These are phyloP conservation scores for Tephrocybe sp. DNA, from an alignment of 768 basidiomycete genomes.

Conservation along the genomic window DNA sequence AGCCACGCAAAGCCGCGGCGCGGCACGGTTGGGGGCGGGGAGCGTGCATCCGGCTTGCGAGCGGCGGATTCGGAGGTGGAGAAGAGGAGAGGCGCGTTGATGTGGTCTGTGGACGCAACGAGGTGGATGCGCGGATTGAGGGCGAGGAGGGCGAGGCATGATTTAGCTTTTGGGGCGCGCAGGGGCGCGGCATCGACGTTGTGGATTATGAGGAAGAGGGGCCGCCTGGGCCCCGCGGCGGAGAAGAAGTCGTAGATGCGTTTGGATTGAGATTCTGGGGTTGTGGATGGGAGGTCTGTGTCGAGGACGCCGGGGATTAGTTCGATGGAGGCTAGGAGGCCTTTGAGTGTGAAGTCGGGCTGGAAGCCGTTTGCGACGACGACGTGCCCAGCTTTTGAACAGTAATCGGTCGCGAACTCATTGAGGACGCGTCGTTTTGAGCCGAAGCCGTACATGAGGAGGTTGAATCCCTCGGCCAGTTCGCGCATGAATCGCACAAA, in stretches of 20 bases:
- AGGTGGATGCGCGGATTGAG: constrained; percentile 78
- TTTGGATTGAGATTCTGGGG: constrained; percentile 62
- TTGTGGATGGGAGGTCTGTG: constrained; percentile 34
- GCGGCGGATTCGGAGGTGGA: constrained; percentile 63
- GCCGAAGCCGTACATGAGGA: constrained; percentile 87
- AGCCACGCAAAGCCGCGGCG: constrained; percentile 69
- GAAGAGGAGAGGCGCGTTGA: constrained; percentile 85
- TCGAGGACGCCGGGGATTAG: constrained; percentile 41
- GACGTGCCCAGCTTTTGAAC: constrained; percentile 65
- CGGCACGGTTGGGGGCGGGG: constrained; percentile 18
- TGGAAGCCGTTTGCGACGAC: constrained; percentile 80
- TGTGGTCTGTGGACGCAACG: constrained; percentile 83
- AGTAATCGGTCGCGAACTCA: constrained; percentile 60
- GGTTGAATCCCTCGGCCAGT: constrained; percentile 81
- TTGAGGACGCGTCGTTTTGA: constrained; percentile 82
- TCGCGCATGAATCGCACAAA: constrained; percentile 70
- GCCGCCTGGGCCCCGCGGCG: constrained; percentile 25
- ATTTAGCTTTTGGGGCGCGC: constrained; percentile 61
- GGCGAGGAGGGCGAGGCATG: constrained; percentile 71
- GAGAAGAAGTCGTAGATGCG: constrained; percentile 68
- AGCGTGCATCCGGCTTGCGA: constrained; percentile 40
- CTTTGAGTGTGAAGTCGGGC: constrained; percentile 65
- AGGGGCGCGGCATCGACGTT: constrained; percentile 82
- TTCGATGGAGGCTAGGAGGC: constrained; percentile 65
- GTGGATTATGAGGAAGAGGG: constrained; percentile 77